A percentile compares a stretch with the other conserved stretches of the same genome.
These are phyloP conservation scores for Lipomyces yamadae DNA, from an alignment of 805 yeast species.

Conservation along the genomic window DNA sequence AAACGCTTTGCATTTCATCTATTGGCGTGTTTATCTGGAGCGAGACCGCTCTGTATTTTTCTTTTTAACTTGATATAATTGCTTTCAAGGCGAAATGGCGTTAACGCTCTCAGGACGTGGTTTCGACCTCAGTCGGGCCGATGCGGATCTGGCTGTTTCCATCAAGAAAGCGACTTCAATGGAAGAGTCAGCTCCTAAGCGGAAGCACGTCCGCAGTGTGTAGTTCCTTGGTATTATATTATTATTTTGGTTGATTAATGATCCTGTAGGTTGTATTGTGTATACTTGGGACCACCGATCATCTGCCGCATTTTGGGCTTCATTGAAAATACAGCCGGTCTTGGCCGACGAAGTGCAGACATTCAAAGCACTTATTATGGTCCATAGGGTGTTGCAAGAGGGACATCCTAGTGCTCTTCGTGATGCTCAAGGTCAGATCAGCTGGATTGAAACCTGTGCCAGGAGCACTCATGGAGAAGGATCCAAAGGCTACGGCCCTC, in stretches of 20 bases:
- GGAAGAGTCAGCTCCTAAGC: constrained; percentile 90
- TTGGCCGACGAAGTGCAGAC: constrained; percentile 81
- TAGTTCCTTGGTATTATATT: neutral
- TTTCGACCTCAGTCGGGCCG: constrained; percentile 10
- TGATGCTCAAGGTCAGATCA: constrained; percentile 78
- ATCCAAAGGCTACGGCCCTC: constrained; percentile 62
- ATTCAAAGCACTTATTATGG: constrained; percentile 81
- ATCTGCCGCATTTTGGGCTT: constrained; percentile 82
- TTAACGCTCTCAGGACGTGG: constrained; percentile 2
- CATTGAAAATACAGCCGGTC: constrained; percentile 76
- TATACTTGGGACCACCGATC: constrained; percentile 95
- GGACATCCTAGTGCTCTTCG: constrained; percentile 87
- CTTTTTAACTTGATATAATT: neutral
- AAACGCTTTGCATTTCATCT: neutral
- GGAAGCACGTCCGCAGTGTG: constrained; percentile 81
- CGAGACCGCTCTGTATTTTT: neutral
- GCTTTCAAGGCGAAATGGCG: neutral
- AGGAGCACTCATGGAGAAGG: constrained; percentile 54
- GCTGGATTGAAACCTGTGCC: constrained; percentile 76
- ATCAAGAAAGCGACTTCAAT: constrained; percentile 77
- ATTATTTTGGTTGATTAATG: neutral
- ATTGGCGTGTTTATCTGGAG: neutral
- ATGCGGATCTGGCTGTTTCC: constrained; percentile 50
- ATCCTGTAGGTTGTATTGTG: constrained; percentile 56
- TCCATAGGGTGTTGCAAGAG: constrained; percentile 94